These are phyloP conservation scores for Coffea eugenioides DNA, from an alignment of 257 asterid species.

Conservation along the genomic window DNA sequence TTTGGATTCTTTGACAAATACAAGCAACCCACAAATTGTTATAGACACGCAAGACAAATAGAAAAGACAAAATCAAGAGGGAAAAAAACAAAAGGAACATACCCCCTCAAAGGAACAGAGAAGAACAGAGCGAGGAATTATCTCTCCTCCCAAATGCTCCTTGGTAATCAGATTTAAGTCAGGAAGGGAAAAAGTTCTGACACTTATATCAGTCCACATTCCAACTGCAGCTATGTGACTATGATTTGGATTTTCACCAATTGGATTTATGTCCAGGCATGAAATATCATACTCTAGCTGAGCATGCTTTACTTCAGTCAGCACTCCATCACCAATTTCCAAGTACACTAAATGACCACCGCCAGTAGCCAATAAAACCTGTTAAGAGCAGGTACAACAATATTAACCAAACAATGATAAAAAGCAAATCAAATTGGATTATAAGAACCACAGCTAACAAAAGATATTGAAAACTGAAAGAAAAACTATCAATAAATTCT, in stretches of 20 bases:
- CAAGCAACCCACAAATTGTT: not conserved
- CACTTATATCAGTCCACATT: constrained; percentile 99
- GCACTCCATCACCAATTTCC: constrained; percentile 89
- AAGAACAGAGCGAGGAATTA: constrained; percentile 97
- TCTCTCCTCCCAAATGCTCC: constrained; percentile 96
- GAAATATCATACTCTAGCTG: constrained; percentile 92
- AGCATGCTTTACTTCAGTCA: constrained; percentile 65
- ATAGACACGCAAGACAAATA: not conserved
- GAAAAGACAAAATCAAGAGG: not conserved
- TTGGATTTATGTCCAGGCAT: constrained; percentile 94
- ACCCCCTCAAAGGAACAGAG: constrained; percentile 97
- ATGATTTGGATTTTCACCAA: constrained; percentile 71
- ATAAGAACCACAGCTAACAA: not conserved
- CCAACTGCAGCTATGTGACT: constrained; percentile 97
- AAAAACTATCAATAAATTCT: not conserved
- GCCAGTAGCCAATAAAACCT: constrained; percentile 95
- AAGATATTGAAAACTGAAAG: not conserved
- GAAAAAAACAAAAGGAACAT: constrained; percentile 24
- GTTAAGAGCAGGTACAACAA: constrained; percentile 20
- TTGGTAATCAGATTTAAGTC: constrained; percentile 77
- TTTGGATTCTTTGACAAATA: not conserved
- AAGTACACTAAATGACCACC: constrained; percentile 95
- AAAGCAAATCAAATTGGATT: constrained; percentile 15
- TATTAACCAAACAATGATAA: constrained; percentile 16
- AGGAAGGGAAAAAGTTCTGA: constrained; percentile 71